phyloP scores from a whole-genome alignment of 495 filamentous ascomycete genomes.

The Xylaria longipes region DNA sequence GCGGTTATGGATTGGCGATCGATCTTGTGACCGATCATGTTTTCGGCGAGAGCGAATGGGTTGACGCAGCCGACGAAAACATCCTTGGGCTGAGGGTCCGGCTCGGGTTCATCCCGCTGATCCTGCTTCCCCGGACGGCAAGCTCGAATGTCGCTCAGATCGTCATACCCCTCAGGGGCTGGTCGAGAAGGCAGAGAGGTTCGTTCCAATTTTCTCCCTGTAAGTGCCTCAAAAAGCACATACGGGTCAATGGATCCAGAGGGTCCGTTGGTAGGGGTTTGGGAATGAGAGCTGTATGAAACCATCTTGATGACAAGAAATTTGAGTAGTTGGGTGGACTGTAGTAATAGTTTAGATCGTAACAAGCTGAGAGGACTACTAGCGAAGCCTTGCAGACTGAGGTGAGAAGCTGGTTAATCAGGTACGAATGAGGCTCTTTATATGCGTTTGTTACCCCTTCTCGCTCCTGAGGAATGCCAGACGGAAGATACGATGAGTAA shows the following conservation, averaged over 20 bases:
- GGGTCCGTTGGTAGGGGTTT: constrained; percentile 25
- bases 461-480: no score
- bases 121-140: constrained; percentile 28
- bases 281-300: constrained; percentile 27
- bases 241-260: constrained; percentile 43
- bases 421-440: constrained; percentile 6
- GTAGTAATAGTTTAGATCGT: background rate
- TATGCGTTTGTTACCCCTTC: background rate
- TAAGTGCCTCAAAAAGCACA: constrained; percentile 45
- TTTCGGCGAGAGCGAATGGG: constrained; percentile 48
- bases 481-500: background rate
- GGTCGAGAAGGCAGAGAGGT: constrained; percentile 30
- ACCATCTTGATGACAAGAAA: constrained; percentile 33
- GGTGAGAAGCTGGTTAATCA: background rate
- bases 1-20: constrained; percentile 37
- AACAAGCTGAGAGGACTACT: background rate
- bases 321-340: background rate
- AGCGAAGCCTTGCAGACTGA: background rate
- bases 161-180: constrained; percentile 36
- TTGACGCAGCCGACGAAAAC: constrained; percentile 47
- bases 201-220: constrained; percentile 39
- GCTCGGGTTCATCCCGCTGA: constrained; percentile 34
- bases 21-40: constrained; percentile 44
- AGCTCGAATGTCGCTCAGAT: constrained; percentile 28
- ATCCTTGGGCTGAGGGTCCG: constrained; percentile 45